Evolutionary conservation across 2,329 filamentous ascomycete species (phyloP), one percentile per base, ranked within the genome.

Genomic region (Aphanocladium album): DNA sequence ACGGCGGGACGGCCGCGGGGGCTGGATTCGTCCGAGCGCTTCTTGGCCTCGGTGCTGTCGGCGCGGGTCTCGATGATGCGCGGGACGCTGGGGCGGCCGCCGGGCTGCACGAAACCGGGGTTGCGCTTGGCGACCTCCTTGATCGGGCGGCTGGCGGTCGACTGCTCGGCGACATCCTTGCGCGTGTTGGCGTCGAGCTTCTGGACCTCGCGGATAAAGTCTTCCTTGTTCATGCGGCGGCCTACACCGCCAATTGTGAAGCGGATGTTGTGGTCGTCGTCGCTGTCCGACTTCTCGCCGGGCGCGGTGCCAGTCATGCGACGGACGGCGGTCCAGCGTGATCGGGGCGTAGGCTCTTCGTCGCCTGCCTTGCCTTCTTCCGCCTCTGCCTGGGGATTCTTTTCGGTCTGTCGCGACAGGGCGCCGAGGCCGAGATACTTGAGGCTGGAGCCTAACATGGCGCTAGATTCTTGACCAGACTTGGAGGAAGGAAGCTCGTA

Each of bases 241-340:
- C 89, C 89, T n/a, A 86, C 83, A 37, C 87, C 85, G 49, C 83
- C 85, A 64, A 93, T 89, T 1, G 87, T 92, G 73, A 93, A 93
- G 16, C 90, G 84, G 60, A 93, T 86, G 60, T 85, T 80, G 16
- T 83, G 81, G 65, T 93, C 89, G 61, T 93, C 89, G 2, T 83
- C 80, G 2, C 82, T 81, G n/a, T 81, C 76, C 3, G 76, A 8
- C 16, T 45, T 47, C 23, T 46, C 39, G 12, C 62, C 65, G 69
- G 19, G 66, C 64, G 30, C 65, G 5, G 57, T 47, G 49, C 57
- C 57, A 1, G 57, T 53, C 57, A 60, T 60, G 19, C 57, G 39
- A 16, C 57, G 57, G 30, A 60, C 50, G 9, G 57, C 11, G 19
- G 49, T 54, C 57, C 57, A 60, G 7, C 50, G 19, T 1, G 50